Evolutionary conservation across 2,329 filamentous ascomycete species (phyloP).

Genomic region (Colletotrichum horii): DNA sequence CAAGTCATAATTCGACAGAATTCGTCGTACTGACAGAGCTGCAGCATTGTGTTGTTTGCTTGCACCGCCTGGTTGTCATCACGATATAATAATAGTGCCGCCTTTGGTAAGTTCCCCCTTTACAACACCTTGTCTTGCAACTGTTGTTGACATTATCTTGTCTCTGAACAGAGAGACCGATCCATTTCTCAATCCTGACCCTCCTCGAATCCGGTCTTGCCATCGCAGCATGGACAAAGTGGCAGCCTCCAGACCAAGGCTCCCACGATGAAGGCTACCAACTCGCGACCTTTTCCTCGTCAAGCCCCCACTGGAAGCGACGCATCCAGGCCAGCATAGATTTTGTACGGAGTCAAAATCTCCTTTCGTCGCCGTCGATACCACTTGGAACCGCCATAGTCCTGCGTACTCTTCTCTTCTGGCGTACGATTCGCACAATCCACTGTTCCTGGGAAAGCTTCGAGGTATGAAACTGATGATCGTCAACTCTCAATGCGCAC

Average conservation of each 20-base stretch:
- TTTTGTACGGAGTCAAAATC: slow-evolving; percentile 1
- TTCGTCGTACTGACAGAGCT: background rate
- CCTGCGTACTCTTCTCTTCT: slow-evolving; percentile 32
- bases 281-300: background rate
- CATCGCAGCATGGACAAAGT: slow-evolving; percentile 19
- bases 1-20: background rate
- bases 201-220: slow-evolving; percentile 28
- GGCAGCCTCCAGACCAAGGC: slow-evolving; percentile 1
- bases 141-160: background rate
- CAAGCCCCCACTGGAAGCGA: background rate
- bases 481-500: background rate
- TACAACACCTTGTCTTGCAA: background rate
- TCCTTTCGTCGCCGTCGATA: slow-evolving; percentile 20
- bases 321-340: background rate
- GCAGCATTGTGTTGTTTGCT: slow-evolving; percentile 1
- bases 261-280: background rate
- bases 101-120: slow-evolving; percentile 36
- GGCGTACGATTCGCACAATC: slow-evolving; percentile 34
- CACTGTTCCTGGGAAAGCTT: slow-evolving; percentile 38
- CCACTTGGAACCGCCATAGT: slow-evolving; percentile 28
- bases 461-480: slow-evolving; percentile 28
- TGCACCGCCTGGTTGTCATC: slow-evolving; percentile 29
- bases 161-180: slow-evolving; percentile 31
- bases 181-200: slow-evolving; percentile 38
- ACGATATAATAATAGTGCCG: slow-evolving; percentile 38